Evolutionary conservation across 2,329 filamentous ascomycete genomes (phyloP), one percentile per base, ranked within the genome.

Genomic region (Alternaria brassicicola): DNA sequence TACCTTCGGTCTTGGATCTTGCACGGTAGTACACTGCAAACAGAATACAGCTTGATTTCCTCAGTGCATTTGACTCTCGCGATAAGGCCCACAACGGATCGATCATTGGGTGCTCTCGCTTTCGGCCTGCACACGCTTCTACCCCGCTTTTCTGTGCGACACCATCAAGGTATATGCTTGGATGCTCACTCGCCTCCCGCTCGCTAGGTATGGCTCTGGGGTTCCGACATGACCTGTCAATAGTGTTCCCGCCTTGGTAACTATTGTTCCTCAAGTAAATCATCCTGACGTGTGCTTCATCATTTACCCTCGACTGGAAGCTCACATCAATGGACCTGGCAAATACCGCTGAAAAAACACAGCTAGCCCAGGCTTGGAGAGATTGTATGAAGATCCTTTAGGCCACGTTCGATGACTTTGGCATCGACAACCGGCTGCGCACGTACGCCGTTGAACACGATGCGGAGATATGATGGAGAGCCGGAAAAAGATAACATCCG

Each of bases 401-500:
- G 12, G 1, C 43, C 28, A 31, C 28, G 0, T 4, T 33, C 7
- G 10, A 47, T 10, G 54, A 43, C 39, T 26, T 21, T 31, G 38
- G 25, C 45, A 42, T 25, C 13, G 25, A 19, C 30, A 23, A 38
- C 43, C 51, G 38, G 25, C 35, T 49, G 38, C 38, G 45, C 36
- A 49, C 28, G 26, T 19, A 30, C 26, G 45, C 25, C 21, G 49
- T 46, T 41, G 21, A n/a, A 30, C 31, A 38, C n/a, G 15, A 10
- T 53, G 33, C 58, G 58, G 58, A 61, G 49, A 48, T 46, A 35
- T 17, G 21, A 55, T 57, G 58, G 58, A 61, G 58, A 61, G 49
- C 58, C 58, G 58, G 42, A 38, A 57, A 25, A 30, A 26, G 25
- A 28, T 33, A 58, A 51, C 4, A 33, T 17, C 25, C 21, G 33